Evolutionary conservation across 2,329 filamentous ascomycete genomes (phyloP), one percentile per base, ranked within the genome.

Genomic region (Graphiopsis chlorocephala): DNA sequence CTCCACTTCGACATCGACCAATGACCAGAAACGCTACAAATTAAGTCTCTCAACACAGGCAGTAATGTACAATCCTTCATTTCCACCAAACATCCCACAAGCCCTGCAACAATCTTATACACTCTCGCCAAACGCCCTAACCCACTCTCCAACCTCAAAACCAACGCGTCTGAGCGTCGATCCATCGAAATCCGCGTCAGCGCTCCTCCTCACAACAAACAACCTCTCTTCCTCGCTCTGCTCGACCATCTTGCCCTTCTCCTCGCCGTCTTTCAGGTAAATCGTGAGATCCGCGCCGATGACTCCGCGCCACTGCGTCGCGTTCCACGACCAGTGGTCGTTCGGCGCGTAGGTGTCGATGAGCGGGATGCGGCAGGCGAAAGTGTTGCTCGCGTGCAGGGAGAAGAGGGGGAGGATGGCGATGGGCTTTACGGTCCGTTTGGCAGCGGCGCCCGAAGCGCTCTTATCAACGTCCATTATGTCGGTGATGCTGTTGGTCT

Each of bases 271-370:
- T 48, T 81, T 83, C 20, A 90, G 84, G 72, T 90, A 92, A 29
- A 95, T 82, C 1, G 90, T 90, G 53, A 94, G 79, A 76, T 98
- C 94, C 0, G 94, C 88, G 0, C 90, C 92, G 1, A 93, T 84
- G 62, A 91, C 90, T 11, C 92, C 92, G 11, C 93, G 88, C 94
- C 94, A 98, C 25, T 97, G 85, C 50, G 91, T 94, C 38, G 94
- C 94, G 82, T 95, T 92, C 94, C 94, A 98, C 77, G 96, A 91
- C 93, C 94, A 98, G 79, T 98, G 94, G 72, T 96, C 93, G n/a
- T 90, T 84, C 0, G 91, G 88, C 17, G 87, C 85, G 76, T 96
- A 97, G 7, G 84, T 83, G 73, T 96, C 93, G 20, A 84, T 81
- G 69, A 96, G 92, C 1, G 90, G 89, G 50, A 93, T 87, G 15